phyloP scores from a whole-genome alignment of 108 stramenopile species.

The Cyclostephanos invisitatus region DNA sequence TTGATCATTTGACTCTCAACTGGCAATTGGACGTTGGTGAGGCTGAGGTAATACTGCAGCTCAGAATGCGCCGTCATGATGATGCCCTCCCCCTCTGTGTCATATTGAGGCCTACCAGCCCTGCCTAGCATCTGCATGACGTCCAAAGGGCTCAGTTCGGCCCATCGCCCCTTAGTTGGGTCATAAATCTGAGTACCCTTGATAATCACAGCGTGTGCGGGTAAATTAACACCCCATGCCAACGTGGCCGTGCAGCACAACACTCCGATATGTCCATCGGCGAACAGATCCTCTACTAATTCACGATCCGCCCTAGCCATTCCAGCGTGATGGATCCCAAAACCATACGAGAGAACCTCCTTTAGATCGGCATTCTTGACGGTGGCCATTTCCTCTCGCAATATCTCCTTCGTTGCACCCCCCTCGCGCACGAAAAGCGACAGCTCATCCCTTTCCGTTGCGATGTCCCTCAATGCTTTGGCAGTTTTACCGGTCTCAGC shows the following conservation, averaged over 20 bases:
- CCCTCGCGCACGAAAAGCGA: conserved; percentile 89
- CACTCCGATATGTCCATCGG: conserved; percentile 94
- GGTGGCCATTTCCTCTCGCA: conserved; percentile 81
- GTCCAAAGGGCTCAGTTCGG: conserved; percentile 98
- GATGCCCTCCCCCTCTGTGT: conserved; percentile 98
- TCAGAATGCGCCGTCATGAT: conserved; percentile 98
- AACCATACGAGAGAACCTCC: conserved; percentile 95
- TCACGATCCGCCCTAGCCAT: conserved; percentile 95
- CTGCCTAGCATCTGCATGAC: conserved; percentile 99
- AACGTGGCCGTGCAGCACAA: conserved; percentile 97
- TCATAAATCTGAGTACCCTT: conserved; percentile 99
- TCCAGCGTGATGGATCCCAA: conserved; percentile 99
- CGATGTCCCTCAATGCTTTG: conserved; percentile 94
- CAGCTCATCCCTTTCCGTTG: conserved; percentile 88
- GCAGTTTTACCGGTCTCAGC: conserved; percentile 98
- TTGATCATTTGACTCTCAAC: conserved; percentile 97
- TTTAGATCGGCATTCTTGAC: conserved; percentile 93
- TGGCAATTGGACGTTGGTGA: conserved; percentile 99
- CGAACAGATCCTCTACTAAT: conserved; percentile 98
- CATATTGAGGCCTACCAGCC: conserved; percentile 98
- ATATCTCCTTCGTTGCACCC: conserved; percentile 90
- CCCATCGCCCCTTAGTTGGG: conserved; percentile 96
- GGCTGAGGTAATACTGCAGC: conserved; percentile 97
- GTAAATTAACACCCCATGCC: conserved; percentile 99
- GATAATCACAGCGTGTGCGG: conserved; percentile 99